phyloP scores from a whole-genome alignment of 1,284 basidiomycete genomes.

The Fomitopsis palustris region DNA sequence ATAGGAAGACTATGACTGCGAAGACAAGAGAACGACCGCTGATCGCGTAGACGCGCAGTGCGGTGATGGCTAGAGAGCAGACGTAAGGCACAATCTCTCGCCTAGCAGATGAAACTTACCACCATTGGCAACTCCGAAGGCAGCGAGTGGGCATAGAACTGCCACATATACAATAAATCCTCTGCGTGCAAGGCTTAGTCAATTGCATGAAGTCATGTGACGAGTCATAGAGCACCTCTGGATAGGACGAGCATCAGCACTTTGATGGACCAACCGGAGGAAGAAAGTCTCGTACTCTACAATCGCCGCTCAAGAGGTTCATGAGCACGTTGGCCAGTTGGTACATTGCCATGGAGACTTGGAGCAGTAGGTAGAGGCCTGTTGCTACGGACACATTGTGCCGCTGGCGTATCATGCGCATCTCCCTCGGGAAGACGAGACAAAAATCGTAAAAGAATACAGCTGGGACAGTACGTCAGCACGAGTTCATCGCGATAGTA shows the following conservation, averaged over 20 bases:
- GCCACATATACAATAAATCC: too few relatives aligned
- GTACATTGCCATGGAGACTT: background rate
- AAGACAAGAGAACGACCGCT: background rate
- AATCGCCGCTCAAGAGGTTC: background rate
- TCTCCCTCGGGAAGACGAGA: background rate
- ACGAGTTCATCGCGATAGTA: too few relatives aligned
- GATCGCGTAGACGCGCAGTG: background rate
- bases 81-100: too few relatives aligned
- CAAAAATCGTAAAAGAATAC: background rate
- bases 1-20: background rate
- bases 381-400: background rate
- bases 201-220: too few relatives aligned
- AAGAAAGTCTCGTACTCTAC: background rate
- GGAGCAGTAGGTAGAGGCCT: background rate
- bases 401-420: background rate
- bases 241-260: background rate
- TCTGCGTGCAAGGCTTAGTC: too few relatives aligned
- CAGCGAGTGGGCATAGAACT: too few relatives aligned
- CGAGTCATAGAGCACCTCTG: too few relatives aligned
- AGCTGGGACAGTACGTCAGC: background rate
- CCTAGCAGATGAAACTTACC: background rate
- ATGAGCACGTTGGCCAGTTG: background rate
- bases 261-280: background rate
- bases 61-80: background rate
- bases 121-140: background rate